Percentiles rank a stretch among this genome's conserved stretches.
Conservation (phyloP, 352 stramenopile genomes). For the Globisporangium cylindrosporum region DNA sequence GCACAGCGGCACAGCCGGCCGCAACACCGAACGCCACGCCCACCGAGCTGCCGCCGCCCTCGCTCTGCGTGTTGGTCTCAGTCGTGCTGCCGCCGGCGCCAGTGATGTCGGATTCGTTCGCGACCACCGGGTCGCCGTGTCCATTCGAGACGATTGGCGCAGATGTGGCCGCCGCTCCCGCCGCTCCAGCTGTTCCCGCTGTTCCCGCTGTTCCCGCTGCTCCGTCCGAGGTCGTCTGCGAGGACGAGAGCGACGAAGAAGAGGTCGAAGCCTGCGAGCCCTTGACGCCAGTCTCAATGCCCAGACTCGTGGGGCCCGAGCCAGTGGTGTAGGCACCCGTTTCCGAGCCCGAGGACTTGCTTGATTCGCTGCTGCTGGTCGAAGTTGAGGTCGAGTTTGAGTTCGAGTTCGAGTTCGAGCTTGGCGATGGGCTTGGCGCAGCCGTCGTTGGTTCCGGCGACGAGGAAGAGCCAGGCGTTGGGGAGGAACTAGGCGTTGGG, state of each 20-base stretch:
- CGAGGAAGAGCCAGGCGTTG: conserved; percentile 1
- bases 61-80: conserved; percentile 46
- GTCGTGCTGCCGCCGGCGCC: conserved; percentile 25
- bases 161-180: background rate
- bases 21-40: conserved; percentile 11
- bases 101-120: conserved; percentile 15
- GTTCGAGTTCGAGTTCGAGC: conserved; percentile 13
- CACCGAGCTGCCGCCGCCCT: background rate
- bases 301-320: background rate
- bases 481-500: background rate
- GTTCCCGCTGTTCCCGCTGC: too few relatives aligned
- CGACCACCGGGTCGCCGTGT: conserved; percentile 21
- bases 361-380: background rate
- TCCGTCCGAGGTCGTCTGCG: background rate
- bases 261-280: conserved; percentile 2
- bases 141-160: conserved; percentile 1
- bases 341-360: conserved; percentile 6
- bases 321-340: background rate
- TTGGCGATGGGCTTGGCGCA: conserved; percentile 2
- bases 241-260: background rate
- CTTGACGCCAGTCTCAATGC: background rate
- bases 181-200: background rate
- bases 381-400: conserved; percentile 1
- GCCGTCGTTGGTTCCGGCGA: background rate
- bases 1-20: conserved; percentile 30